Evolutionary conservation across 2,329 filamentous ascomycete genomes (phyloP).

Genomic region (Colletotrichum sp.): DNA sequence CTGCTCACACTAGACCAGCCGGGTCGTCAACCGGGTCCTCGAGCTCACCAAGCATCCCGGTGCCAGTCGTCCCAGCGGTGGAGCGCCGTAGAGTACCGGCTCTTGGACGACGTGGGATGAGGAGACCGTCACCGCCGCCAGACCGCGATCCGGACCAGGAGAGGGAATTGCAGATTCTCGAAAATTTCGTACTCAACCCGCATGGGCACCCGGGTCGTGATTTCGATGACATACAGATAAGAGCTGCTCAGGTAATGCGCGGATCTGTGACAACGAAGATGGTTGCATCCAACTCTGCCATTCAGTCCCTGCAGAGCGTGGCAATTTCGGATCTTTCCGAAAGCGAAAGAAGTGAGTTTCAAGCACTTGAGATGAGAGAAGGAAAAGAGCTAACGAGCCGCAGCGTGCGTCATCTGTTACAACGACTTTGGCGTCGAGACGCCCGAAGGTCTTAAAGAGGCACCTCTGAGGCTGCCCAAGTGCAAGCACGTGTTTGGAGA

Average conservation of each 20-base stretch:
- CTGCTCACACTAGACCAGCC: background rate
- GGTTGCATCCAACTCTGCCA: conserved; percentile 52
- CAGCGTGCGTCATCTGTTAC: conserved; percentile 69
- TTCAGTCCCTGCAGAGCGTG: conserved; percentile 53
- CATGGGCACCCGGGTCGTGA: background rate
- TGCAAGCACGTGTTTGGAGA: conserved; percentile 71
- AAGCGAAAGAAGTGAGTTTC: conserved; percentile 51
- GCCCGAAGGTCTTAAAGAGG: conserved; percentile 63
- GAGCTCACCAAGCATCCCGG: background rate
- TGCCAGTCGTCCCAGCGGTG: background rate
- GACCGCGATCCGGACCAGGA: conserved; percentile 4
- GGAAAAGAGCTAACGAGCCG: background rate
- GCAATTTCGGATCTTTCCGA: conserved; percentile 48
- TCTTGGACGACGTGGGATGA: background rate
- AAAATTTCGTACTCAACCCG: background rate
- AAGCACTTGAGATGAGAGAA: background rate
- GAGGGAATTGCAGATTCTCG: conserved; percentile 15
- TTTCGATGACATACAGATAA: conserved; percentile 38
- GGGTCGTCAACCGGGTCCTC: background rate
- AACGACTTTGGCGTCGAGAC: conserved; percentile 63
- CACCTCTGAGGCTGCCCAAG: conserved; percentile 61
- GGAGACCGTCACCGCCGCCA: conserved; percentile 8
- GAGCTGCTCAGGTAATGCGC: conserved; percentile 51
- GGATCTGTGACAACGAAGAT: conserved; percentile 47
- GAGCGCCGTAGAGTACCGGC: background rate